Evolutionary conservation across 2,329 filamentous ascomycete genomes (phyloP).

Genomic region (Penicillium sp.): DNA sequence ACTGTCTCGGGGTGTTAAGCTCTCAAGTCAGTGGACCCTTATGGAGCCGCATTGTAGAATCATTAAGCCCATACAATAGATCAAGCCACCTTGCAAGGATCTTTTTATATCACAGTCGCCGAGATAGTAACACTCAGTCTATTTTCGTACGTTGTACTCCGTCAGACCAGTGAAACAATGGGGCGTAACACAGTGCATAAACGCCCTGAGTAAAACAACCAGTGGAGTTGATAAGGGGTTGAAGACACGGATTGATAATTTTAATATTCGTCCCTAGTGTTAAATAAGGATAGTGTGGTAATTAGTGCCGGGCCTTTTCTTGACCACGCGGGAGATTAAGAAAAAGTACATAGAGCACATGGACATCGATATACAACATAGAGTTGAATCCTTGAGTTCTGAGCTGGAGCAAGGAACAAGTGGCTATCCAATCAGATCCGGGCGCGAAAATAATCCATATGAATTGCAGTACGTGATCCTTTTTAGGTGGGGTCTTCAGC

Average conservation of each 20-base stretch:
- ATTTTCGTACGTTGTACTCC: neutral
- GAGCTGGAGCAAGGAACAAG: neutral
- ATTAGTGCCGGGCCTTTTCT: neutral
- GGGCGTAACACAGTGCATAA: neutral
- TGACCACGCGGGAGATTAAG: neutral
- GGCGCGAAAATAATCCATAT: neutral
- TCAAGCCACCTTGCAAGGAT: constrained; percentile 3
- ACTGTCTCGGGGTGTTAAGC: neutral
- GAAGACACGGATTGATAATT: neutral
- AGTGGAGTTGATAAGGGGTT: neutral
- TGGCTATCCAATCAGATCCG: neutral
- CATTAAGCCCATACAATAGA: constrained; percentile 10
- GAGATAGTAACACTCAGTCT: neutral
- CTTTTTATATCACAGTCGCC: neutral
- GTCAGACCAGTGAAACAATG: neutral
- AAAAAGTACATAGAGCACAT: neutral
- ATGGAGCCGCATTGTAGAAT: neutral
- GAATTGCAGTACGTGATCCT: neutral
- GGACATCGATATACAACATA: neutral
- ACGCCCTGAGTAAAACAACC: neutral
- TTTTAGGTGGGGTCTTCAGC: neutral
- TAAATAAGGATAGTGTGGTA: neutral
- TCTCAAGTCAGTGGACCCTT: neutral
- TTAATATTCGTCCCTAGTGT: neutral
- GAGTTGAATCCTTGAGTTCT: neutral